These are phyloP conservation scores for Lachnellula subtilissima DNA, from an alignment of 2,329 filamentous ascomycete species.

Conservation along the genomic window DNA sequence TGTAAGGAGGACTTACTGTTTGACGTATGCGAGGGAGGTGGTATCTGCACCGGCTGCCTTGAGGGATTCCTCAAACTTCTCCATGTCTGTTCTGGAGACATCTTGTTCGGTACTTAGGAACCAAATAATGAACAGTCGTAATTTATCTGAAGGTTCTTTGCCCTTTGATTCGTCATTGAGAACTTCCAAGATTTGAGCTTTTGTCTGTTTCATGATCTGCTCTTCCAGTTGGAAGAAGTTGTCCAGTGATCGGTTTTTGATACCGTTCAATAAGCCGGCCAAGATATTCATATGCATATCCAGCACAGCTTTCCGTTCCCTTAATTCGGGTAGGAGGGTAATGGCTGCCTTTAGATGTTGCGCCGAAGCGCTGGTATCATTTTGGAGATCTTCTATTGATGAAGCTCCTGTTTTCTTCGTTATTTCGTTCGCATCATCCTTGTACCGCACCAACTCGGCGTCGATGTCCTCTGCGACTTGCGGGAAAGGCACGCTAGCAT, in stretches of 20 bases:
- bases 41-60: conserved; percentile 70
- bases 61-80: conserved; percentile 80
- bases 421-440: conserved; percentile 89
- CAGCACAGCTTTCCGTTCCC: conserved; percentile 85
- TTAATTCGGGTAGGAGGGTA: conserved; percentile 82
- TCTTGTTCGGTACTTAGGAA: conserved; percentile 91
- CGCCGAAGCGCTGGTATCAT: conserved; percentile 81
- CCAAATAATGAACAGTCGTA: conserved; percentile 95
- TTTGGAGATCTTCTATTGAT: conserved; percentile 86
- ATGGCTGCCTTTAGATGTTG: conserved; percentile 96
- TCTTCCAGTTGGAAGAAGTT: conserved; percentile 96
- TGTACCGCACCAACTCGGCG: conserved; percentile 86
- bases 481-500: conserved; percentile 85
- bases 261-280: conserved; percentile 68
- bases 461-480: conserved; percentile 97
- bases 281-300: conserved; percentile 99
- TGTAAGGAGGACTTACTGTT: conserved; percentile 56
- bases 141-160: conserved; percentile 78
- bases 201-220: conserved; percentile 84
- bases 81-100: conserved; percentile 74
- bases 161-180: conserved; percentile 80
- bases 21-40: conserved; percentile 76
- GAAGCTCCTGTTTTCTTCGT: conserved; percentile 93
- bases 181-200: conserved; percentile 80
- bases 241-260: conserved; percentile 92